Evolutionary conservation across 768 basidiomycete species (phyloP), one percentile per base, ranked within the genome.

Genomic region (Pleurotus cornucopiae): DNA sequence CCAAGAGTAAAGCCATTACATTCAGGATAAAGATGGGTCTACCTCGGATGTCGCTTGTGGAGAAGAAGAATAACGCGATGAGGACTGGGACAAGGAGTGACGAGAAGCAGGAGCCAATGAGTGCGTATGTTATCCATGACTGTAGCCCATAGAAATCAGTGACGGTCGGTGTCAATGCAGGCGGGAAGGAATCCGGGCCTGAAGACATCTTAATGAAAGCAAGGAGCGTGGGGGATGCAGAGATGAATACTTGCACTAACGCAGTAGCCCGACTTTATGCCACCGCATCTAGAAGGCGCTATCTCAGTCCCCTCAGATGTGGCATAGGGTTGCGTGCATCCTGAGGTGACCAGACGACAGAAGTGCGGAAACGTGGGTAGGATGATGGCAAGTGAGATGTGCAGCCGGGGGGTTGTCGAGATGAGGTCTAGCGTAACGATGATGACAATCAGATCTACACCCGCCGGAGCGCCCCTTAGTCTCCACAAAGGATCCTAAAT

Each of bases 1-100:
- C 70, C 14, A 62, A 25, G 21, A 64, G 53, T 40, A 68, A 57
- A 2, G 66, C 61, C 1, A 70, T 49, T 12, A 73, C 56, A 49
- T 74, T 74, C 47, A 74, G 58, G 14, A 64, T 57, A 57, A 74
- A 74, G 9, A 73, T 59, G 7, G 63, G 66, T 3, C 66, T 61
- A 26, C 64, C 58, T 0, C 73, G 68, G 2, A 64, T 53, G 2
- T 46, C 49, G 2, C 57, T 57, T 0, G 67, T 70, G 1, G 72
- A 72, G 39, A 74, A 70, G 43, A 66, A 61, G 48, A 72, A 62
- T 5, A 73, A 63, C 9, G 63, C 60, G 16, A 73, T 48, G 12
- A 73, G 61, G 11, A 74, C 56, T 2, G 73, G 71, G 14, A 74
- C 58, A 6, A 74, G 62, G 11, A 68, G 58, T 2, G 71, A 61